Evolutionary conservation across 2,329 filamentous ascomycete species (phyloP), one percentile per base, ranked within the genome.

Genomic region (Neofusicoccum kwambonambiense): DNA sequence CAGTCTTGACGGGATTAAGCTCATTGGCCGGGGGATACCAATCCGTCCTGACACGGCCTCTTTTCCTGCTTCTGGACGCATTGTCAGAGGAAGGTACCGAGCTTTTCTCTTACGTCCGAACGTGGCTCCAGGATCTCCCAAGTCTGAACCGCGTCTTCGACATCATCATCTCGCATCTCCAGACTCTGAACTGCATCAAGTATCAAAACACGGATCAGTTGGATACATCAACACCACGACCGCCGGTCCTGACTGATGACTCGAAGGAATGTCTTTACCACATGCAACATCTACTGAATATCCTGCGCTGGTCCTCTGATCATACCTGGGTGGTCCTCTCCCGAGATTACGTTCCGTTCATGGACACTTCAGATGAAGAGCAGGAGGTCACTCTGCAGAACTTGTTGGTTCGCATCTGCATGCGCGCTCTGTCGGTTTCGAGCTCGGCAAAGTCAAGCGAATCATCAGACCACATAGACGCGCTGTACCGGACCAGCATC

Each of bases 31-130:
- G 87, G 34, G 82, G 89, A 68, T 91, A 89, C 72, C 86, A 91
- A 69, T 80, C 89, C 5, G 89, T 97, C 80, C 82, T 98, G 45
- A 89, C 89, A 5, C 87, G 92, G 57, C 94, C 94, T 1, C 77
- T 97, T 17, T 90, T 97, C 68, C 79, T 96, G 11, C 84, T 96
- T 68, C 81, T 98, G 31, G 94, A 98, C 76, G 85, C 89, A 1
- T 81, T 98, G 1, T 78, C 86, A 17, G 89, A 93, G 65, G 88
- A 92, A 66, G 84, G 86, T 19, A 89, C 88, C 2, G 90, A 93
- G 70, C 80, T 90, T 13, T 92, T 89, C 67, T 89, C 92, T 77
- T 89, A 90, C 31, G 87, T 92, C 44, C 90, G 89, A 70, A 88
- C 86, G 56, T 97, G 94, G 93, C 82, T 98, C 3, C 89, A 90